Base-by-base conservation (phyloP, 805 yeast species). In the Wickerhamiella qilinensis region DNA sequence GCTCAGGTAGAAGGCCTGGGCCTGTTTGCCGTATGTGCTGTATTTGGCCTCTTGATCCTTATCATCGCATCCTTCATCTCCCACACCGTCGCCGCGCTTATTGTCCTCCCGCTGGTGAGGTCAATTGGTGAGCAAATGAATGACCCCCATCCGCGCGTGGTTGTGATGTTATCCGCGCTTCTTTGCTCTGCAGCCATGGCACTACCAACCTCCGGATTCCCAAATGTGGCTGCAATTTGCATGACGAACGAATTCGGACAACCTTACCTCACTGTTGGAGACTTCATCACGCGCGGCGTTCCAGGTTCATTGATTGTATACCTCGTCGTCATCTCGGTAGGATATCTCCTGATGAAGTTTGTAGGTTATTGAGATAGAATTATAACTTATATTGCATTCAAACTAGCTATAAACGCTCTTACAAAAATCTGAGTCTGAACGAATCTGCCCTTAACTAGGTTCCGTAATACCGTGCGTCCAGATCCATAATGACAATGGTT, bases 161-260 rank as follows among this genome's bases (percentile, higher is more conserved):
- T 91, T 48, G 78, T 91, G 35, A 69, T 73, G 75, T 58, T 65
- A 3, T 59, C 75, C 3, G 73, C 77, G 0, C 52, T 73, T 39
- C 63, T 91, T 44, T 83, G 96, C 51, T 88, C 97, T 0, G 77
- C 81, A 28, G 98, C 97, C 2, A 91, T 91, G 97, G 97, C 95
- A 1, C 63, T 91, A 38, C 97, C 98, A 21, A 91, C 97, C 0
- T 81, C 94, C 2, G 97, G 98, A 0, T 88, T 91, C 65, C 98
- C 98, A 3, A 91, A 91, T 51, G 95, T 91, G 27, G 85, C 97
- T 0, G 98, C 97, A 0, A 84, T 91, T 44, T 85, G 96, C 42
- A 74, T 85, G 74, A 76, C 86, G 4, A 94, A 91, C 56, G 94
- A 83, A 51, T 69, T 86, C 31, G 97, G 97, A 8, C 77, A 78